Percentiles rank a stretch among this genome's conserved stretches.
Evolutionary conservation across 2,329 filamentous ascomycete genomes (phyloP).

Genomic region (Aspergillus terreus): DNA sequence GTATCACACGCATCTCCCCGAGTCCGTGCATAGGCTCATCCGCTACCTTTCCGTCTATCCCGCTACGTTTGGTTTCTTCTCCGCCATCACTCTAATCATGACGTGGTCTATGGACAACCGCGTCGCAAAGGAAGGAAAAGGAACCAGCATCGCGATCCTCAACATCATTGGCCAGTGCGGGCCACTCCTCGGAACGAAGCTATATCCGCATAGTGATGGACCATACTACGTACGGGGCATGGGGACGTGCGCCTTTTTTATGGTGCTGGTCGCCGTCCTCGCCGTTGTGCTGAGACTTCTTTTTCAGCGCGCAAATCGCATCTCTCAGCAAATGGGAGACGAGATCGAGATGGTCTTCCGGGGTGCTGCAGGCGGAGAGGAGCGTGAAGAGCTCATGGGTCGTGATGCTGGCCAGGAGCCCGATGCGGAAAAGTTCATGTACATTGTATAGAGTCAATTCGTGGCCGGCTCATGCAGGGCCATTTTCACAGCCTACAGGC

Average conservation of each 20-base stretch:
- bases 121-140: conserved; percentile 62
- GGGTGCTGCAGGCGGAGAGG: conserved; percentile 14
- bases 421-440: conserved; percentile 20
- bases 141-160: conserved; percentile 73
- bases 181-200: conserved; percentile 63
- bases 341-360: conserved; percentile 10
- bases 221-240: conserved; percentile 64
- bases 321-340: conserved; percentile 2
- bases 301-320: conserved; percentile 49
- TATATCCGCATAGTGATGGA: conserved; percentile 58
- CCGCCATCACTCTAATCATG: conserved; percentile 76
- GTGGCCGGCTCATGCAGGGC: too few relatives aligned
- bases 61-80: conserved; percentile 76
- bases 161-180: conserved; percentile 80
- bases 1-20: conserved; percentile 37
- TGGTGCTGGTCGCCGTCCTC: conserved; percentile 58
- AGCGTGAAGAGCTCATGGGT: conserved; percentile 29
- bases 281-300: conserved; percentile 54
- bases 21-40: conserved; percentile 34
- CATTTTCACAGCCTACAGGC: too few relatives aligned
- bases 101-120: conserved; percentile 91
- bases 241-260: conserved; percentile 59
- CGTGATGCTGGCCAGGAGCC: conserved; percentile 11
- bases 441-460: conserved; percentile 18
- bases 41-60: conserved; percentile 76